Percentiles rank a stretch among this genome's conserved stretches.
phyloP scores from a whole-genome alignment of 176 grass and related monocot genomes.

The Lolium perenne region DNA sequence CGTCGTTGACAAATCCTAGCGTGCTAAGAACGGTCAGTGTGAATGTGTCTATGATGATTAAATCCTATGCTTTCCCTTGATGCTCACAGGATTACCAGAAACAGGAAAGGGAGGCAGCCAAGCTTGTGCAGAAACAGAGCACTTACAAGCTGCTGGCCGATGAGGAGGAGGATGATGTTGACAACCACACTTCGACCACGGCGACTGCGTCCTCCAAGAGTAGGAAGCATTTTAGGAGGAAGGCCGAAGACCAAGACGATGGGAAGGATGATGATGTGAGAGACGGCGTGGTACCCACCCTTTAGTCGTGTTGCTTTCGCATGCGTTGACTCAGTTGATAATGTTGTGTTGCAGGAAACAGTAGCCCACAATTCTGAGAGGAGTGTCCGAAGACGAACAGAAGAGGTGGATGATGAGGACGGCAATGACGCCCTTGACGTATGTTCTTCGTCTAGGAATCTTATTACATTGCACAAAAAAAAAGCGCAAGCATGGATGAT shows the following conservation, averaged over 20 bases:
- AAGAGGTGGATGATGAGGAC: slow-evolving; percentile 59
- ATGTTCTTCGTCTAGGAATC: slow-evolving; percentile 33
- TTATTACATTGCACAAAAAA: neutral
- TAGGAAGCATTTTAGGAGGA: slow-evolving; percentile 82
- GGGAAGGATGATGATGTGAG: slow-evolving; percentile 72
- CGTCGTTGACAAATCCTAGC: neutral
- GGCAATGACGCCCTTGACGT: slow-evolving; percentile 49
- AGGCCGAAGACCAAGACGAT: slow-evolving; percentile 54
- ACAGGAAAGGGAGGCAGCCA: slow-evolving; percentile 74
- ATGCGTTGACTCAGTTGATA: slow-evolving; percentile 5
- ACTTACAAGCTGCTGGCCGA: slow-evolving; percentile 69
- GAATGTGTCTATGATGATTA: neutral
- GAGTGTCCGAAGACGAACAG: slow-evolving; percentile 52
- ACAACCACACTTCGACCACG: slow-evolving; percentile 36
- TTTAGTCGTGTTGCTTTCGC: neutral
- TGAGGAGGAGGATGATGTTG: slow-evolving; percentile 60
- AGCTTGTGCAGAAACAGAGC: slow-evolving; percentile 76
- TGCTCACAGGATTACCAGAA: slow-evolving; percentile 70
- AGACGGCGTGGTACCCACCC: neutral
- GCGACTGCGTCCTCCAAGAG: slow-evolving; percentile 45
- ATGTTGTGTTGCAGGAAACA: slow-evolving; percentile 50
- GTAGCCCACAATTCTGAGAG: slow-evolving; percentile 21
- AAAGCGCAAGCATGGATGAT: neutral
- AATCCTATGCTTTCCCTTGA: slow-evolving; percentile 33
- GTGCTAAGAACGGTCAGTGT: neutral